Conservation (phyloP, 208 protist species). For the Trichomonas gallinae region DNA sequence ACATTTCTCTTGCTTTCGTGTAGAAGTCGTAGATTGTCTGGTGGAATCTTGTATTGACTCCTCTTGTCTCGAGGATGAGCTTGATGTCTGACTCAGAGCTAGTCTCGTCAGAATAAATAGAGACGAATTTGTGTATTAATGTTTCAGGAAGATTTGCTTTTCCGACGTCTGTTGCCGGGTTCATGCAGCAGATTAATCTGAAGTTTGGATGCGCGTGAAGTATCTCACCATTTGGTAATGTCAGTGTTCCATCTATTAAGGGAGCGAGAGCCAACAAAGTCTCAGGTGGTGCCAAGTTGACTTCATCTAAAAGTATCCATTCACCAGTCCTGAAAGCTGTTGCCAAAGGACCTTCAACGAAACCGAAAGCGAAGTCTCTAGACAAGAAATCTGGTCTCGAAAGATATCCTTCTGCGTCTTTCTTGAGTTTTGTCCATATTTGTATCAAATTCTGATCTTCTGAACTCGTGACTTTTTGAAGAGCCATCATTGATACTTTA, state of each 20-base stretch:
- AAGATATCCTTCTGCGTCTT: background rate
- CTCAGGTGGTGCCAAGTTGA: slow-evolving; percentile 94
- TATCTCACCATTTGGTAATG: background rate
- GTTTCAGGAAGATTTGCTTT: slow-evolving; percentile 85
- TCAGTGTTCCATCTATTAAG: slow-evolving; percentile 33
- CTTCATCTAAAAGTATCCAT: slow-evolving; percentile 98
- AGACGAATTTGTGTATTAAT: background rate
- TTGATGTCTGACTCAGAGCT: background rate
- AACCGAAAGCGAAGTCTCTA: slow-evolving; percentile 79
- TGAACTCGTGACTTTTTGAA: background rate
- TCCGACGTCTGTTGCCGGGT: slow-evolving; percentile 96
- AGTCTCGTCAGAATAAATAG: background rate
- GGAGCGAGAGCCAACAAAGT: slow-evolving; percentile 65
- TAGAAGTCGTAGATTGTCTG: background rate
- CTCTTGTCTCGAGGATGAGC: background rate
- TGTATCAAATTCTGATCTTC: background rate
- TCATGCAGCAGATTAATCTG: slow-evolving; percentile 99
- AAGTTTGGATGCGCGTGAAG: slow-evolving; percentile 87
- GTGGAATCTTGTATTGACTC: background rate
- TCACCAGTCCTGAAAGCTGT: slow-evolving; percentile 79
- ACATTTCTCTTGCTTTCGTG: background rate
- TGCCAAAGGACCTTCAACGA: slow-evolving; percentile 82
- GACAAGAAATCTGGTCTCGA: background rate
- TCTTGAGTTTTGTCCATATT: background rate
- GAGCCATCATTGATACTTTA: background rate